These are phyloP conservation scores for Plasmodium vivax DNA, from an alignment of 169 alveolate species.

Conservation along the genomic window DNA sequence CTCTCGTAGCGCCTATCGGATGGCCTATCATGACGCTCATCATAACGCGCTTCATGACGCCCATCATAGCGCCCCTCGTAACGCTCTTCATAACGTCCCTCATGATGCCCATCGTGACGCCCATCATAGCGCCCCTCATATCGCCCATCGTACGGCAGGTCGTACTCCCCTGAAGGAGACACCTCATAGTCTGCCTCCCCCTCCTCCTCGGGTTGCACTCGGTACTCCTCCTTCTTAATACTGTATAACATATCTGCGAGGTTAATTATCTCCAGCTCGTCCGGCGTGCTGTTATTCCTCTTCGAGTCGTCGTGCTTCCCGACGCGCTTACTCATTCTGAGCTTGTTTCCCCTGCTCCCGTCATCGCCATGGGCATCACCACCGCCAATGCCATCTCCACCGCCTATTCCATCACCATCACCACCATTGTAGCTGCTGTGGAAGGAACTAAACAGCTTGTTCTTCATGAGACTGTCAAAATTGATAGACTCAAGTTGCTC, in stretches of 20 bases:
- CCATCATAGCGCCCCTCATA: not conserved
- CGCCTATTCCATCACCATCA: too few relatives aligned
- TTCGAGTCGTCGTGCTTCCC: not conserved
- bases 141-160: not conserved
- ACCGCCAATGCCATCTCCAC: not conserved
- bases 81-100: not conserved
- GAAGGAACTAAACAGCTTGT: conserved; percentile 19
- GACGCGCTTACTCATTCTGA: not conserved
- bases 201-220: not conserved
- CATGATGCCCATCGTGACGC: not conserved
- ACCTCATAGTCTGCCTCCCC: not conserved
- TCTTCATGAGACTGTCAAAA: conserved; percentile 21
- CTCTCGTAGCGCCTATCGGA: not conserved
- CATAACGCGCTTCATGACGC: not conserved
- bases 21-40: not conserved
- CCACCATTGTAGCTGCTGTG: not conserved
- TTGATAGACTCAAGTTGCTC: conserved; percentile 17
- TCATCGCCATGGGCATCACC: not conserved
- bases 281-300: not conserved
- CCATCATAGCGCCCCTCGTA: not conserved
- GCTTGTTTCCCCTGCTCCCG: not conserved
- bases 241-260: not conserved
- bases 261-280: not conserved
- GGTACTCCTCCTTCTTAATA: conserved; percentile 19
- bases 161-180: not conserved